Evolutionary conservation across 2,329 filamentous ascomycete genomes (phyloP).

Genomic region (Phyllachora maydis): DNA sequence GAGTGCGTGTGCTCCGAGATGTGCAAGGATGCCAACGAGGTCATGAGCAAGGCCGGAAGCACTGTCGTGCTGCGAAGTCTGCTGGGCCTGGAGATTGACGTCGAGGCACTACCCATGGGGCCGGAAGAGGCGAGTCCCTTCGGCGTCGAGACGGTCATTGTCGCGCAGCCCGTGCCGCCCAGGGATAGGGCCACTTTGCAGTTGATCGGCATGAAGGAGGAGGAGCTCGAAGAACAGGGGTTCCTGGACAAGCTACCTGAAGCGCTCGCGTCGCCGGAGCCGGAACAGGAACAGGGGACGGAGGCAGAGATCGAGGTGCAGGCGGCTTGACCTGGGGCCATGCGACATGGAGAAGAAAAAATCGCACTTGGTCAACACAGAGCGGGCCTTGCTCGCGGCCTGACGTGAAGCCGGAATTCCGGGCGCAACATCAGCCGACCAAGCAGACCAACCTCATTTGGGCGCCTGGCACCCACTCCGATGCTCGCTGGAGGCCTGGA

Average conservation of each 20-base stretch:
- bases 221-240: constrained; percentile 6
- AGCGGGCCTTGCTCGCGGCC: too few species aligned
- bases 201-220: constrained; percentile 5
- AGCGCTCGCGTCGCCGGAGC: neutral
- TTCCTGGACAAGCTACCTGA: neutral
- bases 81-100: constrained; percentile 56
- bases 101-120: constrained; percentile 73
- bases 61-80: constrained; percentile 62
- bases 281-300: too few species aligned
- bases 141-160: constrained; percentile 66
- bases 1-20: constrained; percentile 76
- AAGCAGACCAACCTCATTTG: too few species aligned
- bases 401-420: too few species aligned
- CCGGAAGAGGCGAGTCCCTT: constrained; percentile 48
- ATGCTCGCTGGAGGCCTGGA: too few species aligned
- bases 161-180: constrained; percentile 44
- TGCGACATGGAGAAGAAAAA: too few species aligned
- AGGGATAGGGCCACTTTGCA: constrained; percentile 7
- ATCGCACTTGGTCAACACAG: too few species aligned
- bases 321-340: too few species aligned
- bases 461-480: too few species aligned
- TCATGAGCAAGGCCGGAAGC: constrained; percentile 84
- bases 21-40: constrained; percentile 72
- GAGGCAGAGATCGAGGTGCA: too few species aligned
- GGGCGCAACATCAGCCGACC: too few species aligned